These are phyloP conservation scores for Didymosphaeria variabile DNA, from an alignment of 2,329 filamentous ascomycete genomes.

Conservation along the genomic window DNA sequence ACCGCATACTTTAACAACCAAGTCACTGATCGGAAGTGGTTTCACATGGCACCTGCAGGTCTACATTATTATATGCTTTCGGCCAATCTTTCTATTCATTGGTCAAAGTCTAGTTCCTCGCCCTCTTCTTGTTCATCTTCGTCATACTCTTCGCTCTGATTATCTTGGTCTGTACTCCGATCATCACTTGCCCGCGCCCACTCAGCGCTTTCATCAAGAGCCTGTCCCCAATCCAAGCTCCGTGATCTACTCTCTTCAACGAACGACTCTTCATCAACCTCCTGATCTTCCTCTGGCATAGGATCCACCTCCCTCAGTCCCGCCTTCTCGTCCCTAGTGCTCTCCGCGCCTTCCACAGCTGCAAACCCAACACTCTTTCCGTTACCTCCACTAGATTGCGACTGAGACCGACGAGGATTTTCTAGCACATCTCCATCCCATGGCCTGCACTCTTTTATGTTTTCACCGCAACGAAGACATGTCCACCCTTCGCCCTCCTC, in stretches of 20 bases:
- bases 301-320: slow-evolving; percentile 42
- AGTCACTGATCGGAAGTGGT: neutral
- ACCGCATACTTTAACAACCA: neutral
- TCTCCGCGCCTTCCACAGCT: slow-evolving; percentile 33
- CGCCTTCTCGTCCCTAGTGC: slow-evolving; percentile 23
- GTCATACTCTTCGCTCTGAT: slow-evolving; percentile 49
- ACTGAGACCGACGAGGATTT: slow-evolving; percentile 32
- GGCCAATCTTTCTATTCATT: slow-evolving; percentile 15
- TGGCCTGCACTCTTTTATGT: slow-evolving; percentile 84
- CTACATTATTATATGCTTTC: neutral
- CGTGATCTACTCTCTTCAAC: slow-evolving; percentile 24
- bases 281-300: slow-evolving; percentile 37
- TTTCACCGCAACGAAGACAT: slow-evolving; percentile 86
- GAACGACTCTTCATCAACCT: slow-evolving; percentile 17
- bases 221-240: slow-evolving; percentile 39
- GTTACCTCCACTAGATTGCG: slow-evolving; percentile 21
- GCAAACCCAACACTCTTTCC: slow-evolving; percentile 41
- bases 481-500: slow-evolving; percentile 96
- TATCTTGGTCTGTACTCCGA: slow-evolving; percentile 37
- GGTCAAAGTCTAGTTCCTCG: slow-evolving; percentile 37
- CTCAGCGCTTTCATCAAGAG: slow-evolving; percentile 45
- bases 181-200: slow-evolving; percentile 47
- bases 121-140: slow-evolving; percentile 50
- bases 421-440: slow-evolving; percentile 91
- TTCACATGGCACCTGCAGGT: neutral